These are phyloP conservation scores for Angomonas ambiguus DNA, from an alignment of 208 protist species.

Conservation along the genomic window DNA sequence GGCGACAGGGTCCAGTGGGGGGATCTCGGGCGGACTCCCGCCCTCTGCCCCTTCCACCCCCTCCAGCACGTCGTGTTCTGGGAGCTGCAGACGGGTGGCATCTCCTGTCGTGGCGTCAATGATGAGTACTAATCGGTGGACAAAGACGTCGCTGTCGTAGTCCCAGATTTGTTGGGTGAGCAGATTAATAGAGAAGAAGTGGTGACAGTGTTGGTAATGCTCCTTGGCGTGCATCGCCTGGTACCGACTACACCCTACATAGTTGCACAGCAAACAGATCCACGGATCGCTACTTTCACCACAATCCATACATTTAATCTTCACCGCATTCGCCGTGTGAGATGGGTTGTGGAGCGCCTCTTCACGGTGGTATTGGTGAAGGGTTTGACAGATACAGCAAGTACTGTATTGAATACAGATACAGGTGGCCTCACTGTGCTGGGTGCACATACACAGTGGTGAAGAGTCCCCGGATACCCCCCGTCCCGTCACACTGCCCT, in stretches of 20 bases:
- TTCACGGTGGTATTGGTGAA: conserved; percentile 4
- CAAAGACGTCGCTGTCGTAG: conserved; percentile 87
- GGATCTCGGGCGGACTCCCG: not conserved
- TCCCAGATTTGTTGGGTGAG: conserved; percentile 92
- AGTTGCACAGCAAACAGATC: conserved; percentile 90
- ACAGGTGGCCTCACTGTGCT: conserved; percentile 23
- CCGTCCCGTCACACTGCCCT: conserved; percentile 62
- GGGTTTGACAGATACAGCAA: conserved; percentile 45
- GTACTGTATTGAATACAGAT: conserved; percentile 44
- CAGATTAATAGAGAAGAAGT: conserved; percentile 89
- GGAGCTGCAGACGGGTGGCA: conserved; percentile 65
- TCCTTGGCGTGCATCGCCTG: conserved; percentile 86
- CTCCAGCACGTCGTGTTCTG: conserved; percentile 25
- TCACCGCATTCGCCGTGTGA: not conserved
- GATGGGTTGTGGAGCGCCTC: conserved; percentile 8
- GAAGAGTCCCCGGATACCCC: conserved; percentile 2
- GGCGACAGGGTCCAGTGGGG: not conserved
- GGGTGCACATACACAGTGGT: conserved; percentile 38
- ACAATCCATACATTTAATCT: conserved; percentile 64
- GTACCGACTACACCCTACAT: conserved; percentile 91
- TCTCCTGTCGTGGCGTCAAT: conserved; percentile 56
- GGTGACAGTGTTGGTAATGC: conserved; percentile 50
- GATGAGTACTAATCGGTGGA: conserved; percentile 74
- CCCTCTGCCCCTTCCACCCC: conserved; percentile 14
- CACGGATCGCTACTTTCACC: conserved; percentile 70